Evolutionary conservation across 2,329 filamentous ascomycete species (phyloP), one percentile per base, ranked within the genome.

Genomic region (Ophiostoma montium): DNA sequence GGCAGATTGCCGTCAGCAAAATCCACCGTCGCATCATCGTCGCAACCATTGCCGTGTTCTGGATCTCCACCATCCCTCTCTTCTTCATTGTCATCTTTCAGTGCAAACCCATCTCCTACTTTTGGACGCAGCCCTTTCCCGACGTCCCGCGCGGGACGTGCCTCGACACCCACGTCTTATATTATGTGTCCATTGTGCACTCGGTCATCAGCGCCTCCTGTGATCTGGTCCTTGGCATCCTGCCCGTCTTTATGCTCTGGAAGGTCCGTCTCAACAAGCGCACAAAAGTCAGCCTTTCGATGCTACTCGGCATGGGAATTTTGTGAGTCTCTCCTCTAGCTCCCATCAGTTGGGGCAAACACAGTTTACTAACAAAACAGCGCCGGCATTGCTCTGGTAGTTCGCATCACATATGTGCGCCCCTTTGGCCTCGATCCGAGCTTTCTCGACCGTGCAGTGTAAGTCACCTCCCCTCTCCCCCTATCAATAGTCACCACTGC

Each of bases 161-260:
- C 54, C 55, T 71, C 16, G 52, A 66, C 43, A 54, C 61, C 12
- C 57, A 62, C 15, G 58, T 69, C 10, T 65, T 72, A 16, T 66
- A 67, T 18, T 58, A 59, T 35, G 57, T 69, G 1, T 70, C 69
- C 0, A 67, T 70, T 31, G 59, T 68, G 0, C 71, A 75, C 58
- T 70, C 69, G 36, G 64, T 63, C 18, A 57, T 74, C 10, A 67
- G 63, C 42, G 72, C 76, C 50, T 68, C 71, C 5, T 67, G 63
- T 39, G 72, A 78, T 53, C 70, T 71, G 60, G 64, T 65, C 1
- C 63, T 75, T 12, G 72, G 68, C 2, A 56, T 72, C 3, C 57
- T 77, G 5, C 74, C 74, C 0, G 63, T 74, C 7, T 65, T 67
- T 12, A 66, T 77, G 35, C 61, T 77, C 0, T 74, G 71, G 69